A percentile compares a stretch with the other conserved stretches of the same genome.
Evolutionary conservation across 2,329 filamentous ascomycete genomes (phyloP).

Genomic region (Cytospora leucostoma): DNA sequence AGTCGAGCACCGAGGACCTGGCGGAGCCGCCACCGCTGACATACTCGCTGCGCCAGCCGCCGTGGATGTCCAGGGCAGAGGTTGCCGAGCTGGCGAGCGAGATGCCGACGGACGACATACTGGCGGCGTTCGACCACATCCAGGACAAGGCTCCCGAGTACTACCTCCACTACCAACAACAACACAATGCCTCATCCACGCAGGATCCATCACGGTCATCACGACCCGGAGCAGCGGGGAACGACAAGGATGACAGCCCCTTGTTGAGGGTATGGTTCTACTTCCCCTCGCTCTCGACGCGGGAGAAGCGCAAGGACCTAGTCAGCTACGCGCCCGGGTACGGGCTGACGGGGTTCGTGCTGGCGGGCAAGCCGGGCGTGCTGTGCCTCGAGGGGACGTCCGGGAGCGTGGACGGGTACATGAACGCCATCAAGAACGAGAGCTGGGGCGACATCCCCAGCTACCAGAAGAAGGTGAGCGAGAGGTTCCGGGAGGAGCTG

Average conservation of each 20-base stretch:
- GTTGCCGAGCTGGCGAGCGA: slow-evolving; percentile 15
- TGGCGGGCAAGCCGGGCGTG: slow-evolving; percentile 61
- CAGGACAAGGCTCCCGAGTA: slow-evolving; percentile 14
- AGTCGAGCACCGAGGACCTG: background rate
- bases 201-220: background rate
- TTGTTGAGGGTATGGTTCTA: slow-evolving; percentile 63
- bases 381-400: slow-evolving; percentile 54
- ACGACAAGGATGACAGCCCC: slow-evolving; percentile 23
- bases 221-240: background rate
- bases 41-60: slow-evolving; percentile 22
- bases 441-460: slow-evolving; percentile 64
- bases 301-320: slow-evolving; percentile 59
- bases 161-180: background rate
- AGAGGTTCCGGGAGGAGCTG: slow-evolving; percentile 49
- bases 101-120: slow-evolving; percentile 21
- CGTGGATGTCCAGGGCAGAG: slow-evolving; percentile 26
- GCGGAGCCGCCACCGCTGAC: slow-evolving; percentile 15
- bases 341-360: slow-evolving; percentile 58
- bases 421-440: slow-evolving; percentile 64
- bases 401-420: slow-evolving; percentile 55
- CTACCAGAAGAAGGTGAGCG: slow-evolving; percentile 64
- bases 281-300: slow-evolving; percentile 62
- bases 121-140: slow-evolving; percentile 24
- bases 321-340: slow-evolving; percentile 55
- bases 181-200: background rate